Evolutionary conservation across 345 rosid species (phyloP).

Genomic region (Sonneratia caseolaris): DNA sequence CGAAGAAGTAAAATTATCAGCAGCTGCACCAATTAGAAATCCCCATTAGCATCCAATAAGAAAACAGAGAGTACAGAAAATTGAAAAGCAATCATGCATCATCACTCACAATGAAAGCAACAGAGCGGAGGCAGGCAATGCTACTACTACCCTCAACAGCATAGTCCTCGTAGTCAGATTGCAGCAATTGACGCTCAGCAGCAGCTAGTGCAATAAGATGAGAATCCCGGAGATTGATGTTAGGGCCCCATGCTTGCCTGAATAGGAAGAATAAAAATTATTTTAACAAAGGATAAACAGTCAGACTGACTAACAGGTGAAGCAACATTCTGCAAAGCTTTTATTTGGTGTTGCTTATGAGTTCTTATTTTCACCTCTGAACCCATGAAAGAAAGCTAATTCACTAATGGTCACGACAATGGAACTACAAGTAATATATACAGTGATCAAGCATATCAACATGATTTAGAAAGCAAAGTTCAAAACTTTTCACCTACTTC

Average conservation of each 20-base stretch:
- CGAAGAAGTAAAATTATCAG: constrained; percentile 43
- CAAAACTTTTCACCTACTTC: background rate
- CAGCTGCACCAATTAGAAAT: constrained; percentile 25
- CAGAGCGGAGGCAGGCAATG: constrained; percentile 49
- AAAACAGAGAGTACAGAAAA: constrained; percentile 3
- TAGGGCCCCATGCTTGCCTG: constrained; percentile 59
- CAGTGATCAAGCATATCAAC: background rate
- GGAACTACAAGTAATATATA: background rate
- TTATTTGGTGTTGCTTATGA: background rate
- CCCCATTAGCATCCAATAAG: constrained; percentile 4
- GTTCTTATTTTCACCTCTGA: background rate
- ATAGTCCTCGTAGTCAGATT: constrained; percentile 48
- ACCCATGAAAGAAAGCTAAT: constrained; percentile 1
- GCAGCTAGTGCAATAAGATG: constrained; percentile 49
- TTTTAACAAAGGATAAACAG: background rate
- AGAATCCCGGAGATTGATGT: constrained; percentile 40
- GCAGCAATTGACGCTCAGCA: constrained; percentile 40
- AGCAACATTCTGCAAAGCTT: background rate
- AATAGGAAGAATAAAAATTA: background rate
- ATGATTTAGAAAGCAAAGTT: background rate
- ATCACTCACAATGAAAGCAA: constrained; percentile 40
- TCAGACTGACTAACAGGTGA: background rate
- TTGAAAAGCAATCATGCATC: background rate
- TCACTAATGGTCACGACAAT: background rate
- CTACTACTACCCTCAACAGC: constrained; percentile 39